These are phyloP conservation scores for Penicillium sp. DNA, from an alignment of 2,329 filamentous ascomycete species.

Conservation along the genomic window DNA sequence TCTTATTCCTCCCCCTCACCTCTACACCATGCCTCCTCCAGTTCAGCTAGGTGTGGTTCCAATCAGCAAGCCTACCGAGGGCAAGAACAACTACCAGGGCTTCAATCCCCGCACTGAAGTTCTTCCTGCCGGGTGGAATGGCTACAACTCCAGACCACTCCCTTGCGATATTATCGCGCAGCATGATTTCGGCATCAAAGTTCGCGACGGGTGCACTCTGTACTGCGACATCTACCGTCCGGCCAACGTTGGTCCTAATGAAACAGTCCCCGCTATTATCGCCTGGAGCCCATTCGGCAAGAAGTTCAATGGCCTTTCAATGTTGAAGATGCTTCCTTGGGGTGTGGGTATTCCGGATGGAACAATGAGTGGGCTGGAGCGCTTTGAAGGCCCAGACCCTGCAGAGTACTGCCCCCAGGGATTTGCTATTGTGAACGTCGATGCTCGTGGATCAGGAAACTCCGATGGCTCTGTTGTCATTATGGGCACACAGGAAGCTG, in stretches of 20 bases:
- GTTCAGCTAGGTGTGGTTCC: neutral
- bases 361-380: neutral
- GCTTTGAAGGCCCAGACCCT: conserved; percentile 8
- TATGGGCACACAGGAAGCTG: conserved; percentile 5
- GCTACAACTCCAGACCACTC: neutral
- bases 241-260: neutral
- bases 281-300: conserved; percentile 7
- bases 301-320: neutral
- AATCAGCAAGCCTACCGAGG: neutral
- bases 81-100: neutral
- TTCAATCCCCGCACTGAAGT: neutral
- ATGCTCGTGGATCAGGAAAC: conserved; percentile 1
- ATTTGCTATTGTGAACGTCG: conserved; percentile 5
- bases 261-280: conserved; percentile 2
- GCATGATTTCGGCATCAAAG: neutral
- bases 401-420: conserved; percentile 4
- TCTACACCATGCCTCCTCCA: neutral
- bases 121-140: neutral
- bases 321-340: neutral
- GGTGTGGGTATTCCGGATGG: neutral
- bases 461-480: conserved; percentile 5
- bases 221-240: neutral
- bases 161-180: neutral
- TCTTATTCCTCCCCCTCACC: neutral
- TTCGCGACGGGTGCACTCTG: neutral